Evolutionary conservation across 768 basidiomycete species (phyloP).

Genomic region (Psilocybe cubensis): DNA sequence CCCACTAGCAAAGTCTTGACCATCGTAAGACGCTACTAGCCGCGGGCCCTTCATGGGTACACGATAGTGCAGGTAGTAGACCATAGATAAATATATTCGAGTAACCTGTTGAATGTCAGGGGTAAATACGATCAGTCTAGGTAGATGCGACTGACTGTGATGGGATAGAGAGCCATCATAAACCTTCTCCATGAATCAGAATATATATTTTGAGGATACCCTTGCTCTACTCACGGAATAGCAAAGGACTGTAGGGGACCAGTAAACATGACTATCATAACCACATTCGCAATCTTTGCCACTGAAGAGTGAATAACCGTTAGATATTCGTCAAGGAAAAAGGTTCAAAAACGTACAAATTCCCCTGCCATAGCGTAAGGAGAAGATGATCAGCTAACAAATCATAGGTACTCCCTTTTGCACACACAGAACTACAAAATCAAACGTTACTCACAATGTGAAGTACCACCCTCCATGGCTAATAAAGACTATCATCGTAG

Average conservation of each 20-base stretch:
- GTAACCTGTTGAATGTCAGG: conserved; percentile 5
- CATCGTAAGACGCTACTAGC: conserved; percentile 8
- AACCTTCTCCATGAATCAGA: not conserved
- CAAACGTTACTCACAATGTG: conserved; percentile 13
- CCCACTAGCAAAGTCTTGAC: not conserved
- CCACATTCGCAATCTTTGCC: conserved; percentile 17
- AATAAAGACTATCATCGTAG: conserved; percentile 25
- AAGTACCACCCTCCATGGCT: conserved; percentile 24
- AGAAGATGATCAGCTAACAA: not conserved
- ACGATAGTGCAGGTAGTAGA: conserved; percentile 16
- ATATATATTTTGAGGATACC: not conserved
- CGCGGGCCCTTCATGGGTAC: conserved; percentile 7
- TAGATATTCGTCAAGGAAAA: not conserved
- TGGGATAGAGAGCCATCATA: conserved; percentile 22
- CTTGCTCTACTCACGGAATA: conserved; percentile 12
- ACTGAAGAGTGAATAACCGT: conserved; percentile 1
- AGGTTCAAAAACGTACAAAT: conserved; percentile 8
- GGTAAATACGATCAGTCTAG: not conserved
- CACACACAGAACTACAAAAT: not conserved
- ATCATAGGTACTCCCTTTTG: not conserved
- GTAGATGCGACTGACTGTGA: conserved; percentile 8
- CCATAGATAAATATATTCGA: conserved; percentile 19
- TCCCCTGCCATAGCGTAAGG: conserved; percentile 2
- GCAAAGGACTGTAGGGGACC: conserved; percentile 19
- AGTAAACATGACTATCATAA: conserved; percentile 14